Evolutionary conservation across 768 basidiomycete genomes (phyloP).

Genomic region (Fomitopsis serialis): DNA sequence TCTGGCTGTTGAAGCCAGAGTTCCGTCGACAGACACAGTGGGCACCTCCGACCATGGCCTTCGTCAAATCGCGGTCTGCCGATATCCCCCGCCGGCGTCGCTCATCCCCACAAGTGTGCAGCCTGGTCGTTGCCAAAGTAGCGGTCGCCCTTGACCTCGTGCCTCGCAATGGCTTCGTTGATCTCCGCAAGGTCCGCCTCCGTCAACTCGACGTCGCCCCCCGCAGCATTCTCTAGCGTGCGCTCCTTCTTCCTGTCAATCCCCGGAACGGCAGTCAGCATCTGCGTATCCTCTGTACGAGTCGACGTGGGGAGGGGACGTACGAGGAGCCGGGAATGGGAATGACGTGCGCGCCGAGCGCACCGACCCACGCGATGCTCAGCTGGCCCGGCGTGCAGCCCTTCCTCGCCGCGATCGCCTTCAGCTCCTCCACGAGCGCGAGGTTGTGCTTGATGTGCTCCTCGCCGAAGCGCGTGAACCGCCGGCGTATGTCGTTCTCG

Average conservation of each 20-base stretch:
- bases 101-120: conserved; percentile 26
- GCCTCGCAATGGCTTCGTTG: conserved; percentile 27
- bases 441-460: conserved; percentile 36
- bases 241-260: conserved; percentile 31
- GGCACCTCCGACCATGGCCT: no score
- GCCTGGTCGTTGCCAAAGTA: conserved; percentile 23
- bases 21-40: no score
- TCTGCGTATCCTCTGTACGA: no score
- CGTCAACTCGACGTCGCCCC: conserved; percentile 30
- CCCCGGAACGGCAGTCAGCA: neutral
- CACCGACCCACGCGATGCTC: conserved; percentile 28
- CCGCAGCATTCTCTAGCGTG: conserved; percentile 36
- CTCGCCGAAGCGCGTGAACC: conserved; percentile 14
- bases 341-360: conserved; percentile 22
- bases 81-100: neutral
- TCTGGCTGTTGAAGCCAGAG: no score
- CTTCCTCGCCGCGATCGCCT: conserved; percentile 36
- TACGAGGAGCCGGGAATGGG: conserved; percentile 44
- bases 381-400: conserved; percentile 35
- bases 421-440: conserved; percentile 34
- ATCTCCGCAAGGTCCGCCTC: conserved; percentile 34
- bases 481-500: conserved; percentile 14
- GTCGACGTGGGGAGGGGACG: neutral
- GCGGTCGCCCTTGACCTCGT: conserved; percentile 34
- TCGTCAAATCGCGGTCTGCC: no score